Percentiles rank a stretch among this genome's conserved stretches.
Evolutionary conservation across 2,329 filamentous ascomycete species (phyloP).

Genomic region (Leptographium lundbergii): DNA sequence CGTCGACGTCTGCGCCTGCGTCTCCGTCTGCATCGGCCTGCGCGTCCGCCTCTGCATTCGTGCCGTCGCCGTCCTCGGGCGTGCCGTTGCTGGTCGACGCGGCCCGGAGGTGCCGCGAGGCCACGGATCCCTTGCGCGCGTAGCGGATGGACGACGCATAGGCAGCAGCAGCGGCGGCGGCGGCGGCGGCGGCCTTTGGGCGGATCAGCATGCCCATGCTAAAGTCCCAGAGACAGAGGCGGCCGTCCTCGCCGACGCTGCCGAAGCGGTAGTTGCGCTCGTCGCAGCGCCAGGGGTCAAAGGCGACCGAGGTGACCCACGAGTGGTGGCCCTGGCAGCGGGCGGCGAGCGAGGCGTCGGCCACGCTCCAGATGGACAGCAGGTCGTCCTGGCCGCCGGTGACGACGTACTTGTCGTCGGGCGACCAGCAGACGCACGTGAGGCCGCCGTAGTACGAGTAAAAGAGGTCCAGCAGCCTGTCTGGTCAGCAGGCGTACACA

Average conservation of each 20-base stretch:
- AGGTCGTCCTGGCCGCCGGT: conserved; percentile 94
- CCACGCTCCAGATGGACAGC: conserved; percentile 87
- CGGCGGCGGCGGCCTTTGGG: conserved; percentile 55
- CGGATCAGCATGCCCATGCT: conserved; percentile 91
- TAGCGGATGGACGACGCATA: conserved; percentile 10
- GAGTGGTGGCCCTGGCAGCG: conserved; percentile 91
- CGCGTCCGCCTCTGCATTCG: background rate
- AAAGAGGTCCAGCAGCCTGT: conserved; percentile 72
- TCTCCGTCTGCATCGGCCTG: conserved; percentile 25
- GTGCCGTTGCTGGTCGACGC: background rate
- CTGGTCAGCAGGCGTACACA: background rate
- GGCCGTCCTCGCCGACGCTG: conserved; percentile 87
- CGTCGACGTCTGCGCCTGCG: conserved; percentile 26
- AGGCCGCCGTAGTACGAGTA: conserved; percentile 89
- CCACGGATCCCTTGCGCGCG: background rate
- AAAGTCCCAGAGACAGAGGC: conserved; percentile 92
- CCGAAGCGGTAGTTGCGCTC: conserved; percentile 92
- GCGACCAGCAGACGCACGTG: conserved; percentile 92
- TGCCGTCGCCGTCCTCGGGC: background rate
- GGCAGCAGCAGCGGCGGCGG: conserved; percentile 2
- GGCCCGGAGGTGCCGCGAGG: background rate
- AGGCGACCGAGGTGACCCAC: conserved; percentile 87
- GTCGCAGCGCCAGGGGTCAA: conserved; percentile 95
- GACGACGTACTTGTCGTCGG: conserved; percentile 88
- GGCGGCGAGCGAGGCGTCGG: conserved; percentile 73